Evolutionary conservation across 495 filamentous ascomycete genomes (phyloP).

Genomic region (Xylaria cubensis): DNA sequence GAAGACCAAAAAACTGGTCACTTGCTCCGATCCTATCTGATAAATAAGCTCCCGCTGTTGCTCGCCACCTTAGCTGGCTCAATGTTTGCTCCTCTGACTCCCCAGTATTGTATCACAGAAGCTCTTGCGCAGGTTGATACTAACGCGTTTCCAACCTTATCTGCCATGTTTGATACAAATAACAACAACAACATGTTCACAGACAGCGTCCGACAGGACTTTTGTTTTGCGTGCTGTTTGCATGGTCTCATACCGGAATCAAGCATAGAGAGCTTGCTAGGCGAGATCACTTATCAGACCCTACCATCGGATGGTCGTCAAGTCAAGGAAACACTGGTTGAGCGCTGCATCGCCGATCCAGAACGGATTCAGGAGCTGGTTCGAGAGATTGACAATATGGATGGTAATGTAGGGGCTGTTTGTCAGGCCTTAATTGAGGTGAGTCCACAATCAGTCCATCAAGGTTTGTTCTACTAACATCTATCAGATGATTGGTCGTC

Average conservation of each 20-base stretch:
- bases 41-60: slow-evolving; percentile 89
- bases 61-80: slow-evolving; percentile 66
- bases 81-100: slow-evolving; percentile 68
- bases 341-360: slow-evolving; percentile 73
- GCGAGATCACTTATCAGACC: slow-evolving; percentile 84
- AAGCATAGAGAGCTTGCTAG: slow-evolving; percentile 80
- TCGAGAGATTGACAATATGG: slow-evolving; percentile 84
- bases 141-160: slow-evolving; percentile 80
- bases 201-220: slow-evolving; percentile 88
- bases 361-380: slow-evolving; percentile 77
- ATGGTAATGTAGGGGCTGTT: slow-evolving; percentile 92
- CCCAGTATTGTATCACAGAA: slow-evolving; percentile 81
- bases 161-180: slow-evolving; percentile 73
- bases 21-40: slow-evolving; percentile 86
- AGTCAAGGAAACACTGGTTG: slow-evolving; percentile 75
- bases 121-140: slow-evolving; percentile 78
- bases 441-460: slow-evolving; percentile 20
- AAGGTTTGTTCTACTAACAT: not conserved
- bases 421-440: slow-evolving; percentile 83
- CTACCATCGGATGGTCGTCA: slow-evolving; percentile 78
- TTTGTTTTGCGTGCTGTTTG: slow-evolving; percentile 87
- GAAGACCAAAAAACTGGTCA: slow-evolving; percentile 75
- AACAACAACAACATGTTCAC: slow-evolving; percentile 72
- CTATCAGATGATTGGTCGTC: slow-evolving; percentile 71
- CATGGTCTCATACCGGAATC: slow-evolving; percentile 80